These are phyloP conservation scores for Psidium guajava DNA, from an alignment of 345 rosid genomes.

Conservation along the genomic window DNA sequence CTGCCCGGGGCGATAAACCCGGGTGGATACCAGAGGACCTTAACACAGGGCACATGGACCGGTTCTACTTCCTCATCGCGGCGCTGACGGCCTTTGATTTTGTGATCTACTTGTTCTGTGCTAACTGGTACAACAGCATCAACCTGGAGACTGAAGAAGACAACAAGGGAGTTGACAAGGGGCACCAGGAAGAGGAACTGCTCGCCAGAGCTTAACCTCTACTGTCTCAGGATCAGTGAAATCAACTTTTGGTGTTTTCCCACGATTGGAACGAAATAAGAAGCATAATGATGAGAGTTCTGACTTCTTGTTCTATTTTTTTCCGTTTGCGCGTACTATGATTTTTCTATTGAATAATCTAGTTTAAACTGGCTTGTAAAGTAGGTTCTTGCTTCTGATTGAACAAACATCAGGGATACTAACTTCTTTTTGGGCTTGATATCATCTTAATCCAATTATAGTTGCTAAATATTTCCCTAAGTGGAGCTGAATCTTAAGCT, in stretches of 20 bases:
- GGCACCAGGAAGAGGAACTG: background rate
- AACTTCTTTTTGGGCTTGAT: background rate
- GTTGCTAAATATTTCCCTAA: background rate
- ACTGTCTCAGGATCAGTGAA: background rate
- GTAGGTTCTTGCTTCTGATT: background rate
- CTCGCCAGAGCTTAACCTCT: background rate
- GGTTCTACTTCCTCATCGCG: conserved; percentile 29
- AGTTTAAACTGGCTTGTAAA: background rate
- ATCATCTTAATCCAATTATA: background rate
- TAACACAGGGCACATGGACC: conserved; percentile 33
- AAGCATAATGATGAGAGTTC: background rate
- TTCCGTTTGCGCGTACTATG: background rate
- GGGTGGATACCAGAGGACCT: conserved; percentile 40
- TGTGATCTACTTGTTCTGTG: conserved; percentile 19
- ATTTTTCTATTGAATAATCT: background rate
- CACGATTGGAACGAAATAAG: background rate
- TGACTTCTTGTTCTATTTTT: background rate
- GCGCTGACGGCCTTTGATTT: conserved; percentile 21
- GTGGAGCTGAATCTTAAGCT: background rate
- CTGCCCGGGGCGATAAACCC: conserved; percentile 17
- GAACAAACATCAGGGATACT: background rate
- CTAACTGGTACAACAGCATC: conserved; percentile 28
- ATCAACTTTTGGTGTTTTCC: background rate
- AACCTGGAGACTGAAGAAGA: conserved; percentile 4
- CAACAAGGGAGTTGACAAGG: background rate